These are phyloP conservation scores for Yamadazyma nakazawae DNA, from an alignment of 805 yeast genomes.

Conservation along the genomic window DNA sequence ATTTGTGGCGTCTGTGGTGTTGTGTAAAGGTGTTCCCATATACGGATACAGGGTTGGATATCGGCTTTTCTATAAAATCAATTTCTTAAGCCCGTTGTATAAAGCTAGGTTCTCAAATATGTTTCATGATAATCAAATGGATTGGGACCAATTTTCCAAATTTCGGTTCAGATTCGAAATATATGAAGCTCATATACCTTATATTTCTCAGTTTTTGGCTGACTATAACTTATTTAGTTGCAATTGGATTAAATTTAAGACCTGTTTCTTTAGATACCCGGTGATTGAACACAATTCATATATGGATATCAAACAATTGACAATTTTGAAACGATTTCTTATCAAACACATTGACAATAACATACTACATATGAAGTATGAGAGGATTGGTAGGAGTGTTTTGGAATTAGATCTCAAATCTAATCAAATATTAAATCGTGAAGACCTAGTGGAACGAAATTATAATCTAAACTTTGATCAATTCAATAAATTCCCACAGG, in stretches of 20 bases:
- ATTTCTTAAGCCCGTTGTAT: slow-evolving; percentile 60
- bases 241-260: slow-evolving; percentile 58
- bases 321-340: slow-evolving; percentile 14
- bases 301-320: slow-evolving; percentile 8
- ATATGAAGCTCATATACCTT: slow-evolving; percentile 82
- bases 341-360: slow-evolving; percentile 19
- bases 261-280: slow-evolving; percentile 58
- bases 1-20: slow-evolving; percentile 55
- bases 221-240: slow-evolving; percentile 87
- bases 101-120: slow-evolving; percentile 50
- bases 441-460: slow-evolving; percentile 39
- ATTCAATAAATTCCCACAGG: slow-evolving; percentile 15
- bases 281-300: slow-evolving; percentile 22
- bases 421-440: slow-evolving; percentile 57
- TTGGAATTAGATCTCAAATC: slow-evolving; percentile 73
- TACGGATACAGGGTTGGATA: slow-evolving; percentile 79
- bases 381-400: slow-evolving; percentile 58
- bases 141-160: slow-evolving; percentile 3
- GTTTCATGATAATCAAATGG: slow-evolving; percentile 24
- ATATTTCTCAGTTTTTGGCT: slow-evolving; percentile 66
- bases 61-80: slow-evolving; percentile 63
- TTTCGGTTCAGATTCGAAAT: slow-evolving; percentile 14
- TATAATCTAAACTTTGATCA: slow-evolving; percentile 52
- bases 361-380: slow-evolving; percentile 30
- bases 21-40: slow-evolving; percentile 75